These are phyloP conservation scores for Plasmodium billcollinsi DNA, from an alignment of 169 alveolate genomes.

Conservation along the genomic window DNA sequence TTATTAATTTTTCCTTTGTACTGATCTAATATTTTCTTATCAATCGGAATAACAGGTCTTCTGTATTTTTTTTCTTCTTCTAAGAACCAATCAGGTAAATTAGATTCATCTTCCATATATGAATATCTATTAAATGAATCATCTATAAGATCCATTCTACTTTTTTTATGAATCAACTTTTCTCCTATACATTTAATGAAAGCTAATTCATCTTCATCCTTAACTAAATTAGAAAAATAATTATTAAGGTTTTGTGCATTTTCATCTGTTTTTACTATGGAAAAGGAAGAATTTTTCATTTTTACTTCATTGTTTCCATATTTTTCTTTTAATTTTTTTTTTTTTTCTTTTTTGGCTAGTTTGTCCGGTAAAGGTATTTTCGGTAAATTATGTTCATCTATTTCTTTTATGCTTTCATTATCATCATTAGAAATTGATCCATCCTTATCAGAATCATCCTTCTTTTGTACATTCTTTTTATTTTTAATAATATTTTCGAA, in stretches of 20 bases:
- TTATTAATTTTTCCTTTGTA: constrained; percentile 95
- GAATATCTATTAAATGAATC: constrained; percentile 96
- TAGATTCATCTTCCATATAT: constrained; percentile 90
- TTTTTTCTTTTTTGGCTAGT: constrained; percentile 69
- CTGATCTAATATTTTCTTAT: constrained; percentile 95
- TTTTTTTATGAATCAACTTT: constrained; percentile 89
- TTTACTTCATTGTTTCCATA: constrained; percentile 64
- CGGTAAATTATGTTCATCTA: constrained; percentile 35
- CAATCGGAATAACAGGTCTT: constrained; percentile 95
- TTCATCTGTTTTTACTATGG: constrained; percentile 68
- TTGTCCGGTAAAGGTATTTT: constrained; percentile 73
- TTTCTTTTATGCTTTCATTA: constrained; percentile 43
- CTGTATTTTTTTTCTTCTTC: constrained; percentile 97
- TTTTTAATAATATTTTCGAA: neutral
- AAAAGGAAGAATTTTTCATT: constrained; percentile 66
- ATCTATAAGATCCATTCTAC: constrained; percentile 94
- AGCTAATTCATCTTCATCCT: constrained; percentile 81
- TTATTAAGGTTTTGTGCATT: constrained; percentile 32
- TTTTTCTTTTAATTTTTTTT: constrained; percentile 73
- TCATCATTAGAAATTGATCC: constrained; percentile 6
- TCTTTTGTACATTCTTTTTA: neutral
- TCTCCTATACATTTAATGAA: constrained; percentile 80
- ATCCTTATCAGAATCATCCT: neutral
- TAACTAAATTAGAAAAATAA: constrained; percentile 71
- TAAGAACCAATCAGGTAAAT: constrained; percentile 97